Base-by-base conservation (phyloP, 164 flowering plant genomes). In the Piper longum region DNA sequence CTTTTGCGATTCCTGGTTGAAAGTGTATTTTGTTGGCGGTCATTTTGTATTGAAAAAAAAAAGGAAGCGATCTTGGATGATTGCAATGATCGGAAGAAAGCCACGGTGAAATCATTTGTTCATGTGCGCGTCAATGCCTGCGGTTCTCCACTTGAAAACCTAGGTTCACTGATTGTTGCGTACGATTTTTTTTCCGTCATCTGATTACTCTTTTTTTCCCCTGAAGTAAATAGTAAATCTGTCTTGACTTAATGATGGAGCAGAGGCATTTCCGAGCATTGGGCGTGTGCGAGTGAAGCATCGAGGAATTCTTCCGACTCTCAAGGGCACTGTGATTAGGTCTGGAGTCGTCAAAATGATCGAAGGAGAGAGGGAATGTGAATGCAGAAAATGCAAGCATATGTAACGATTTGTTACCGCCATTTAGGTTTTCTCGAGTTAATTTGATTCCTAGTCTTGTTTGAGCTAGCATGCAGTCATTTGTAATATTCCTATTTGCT, bases 271-370 rank as follows among this genome's bases (percentile, higher is more conserved):
- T 70, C 97, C 97, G 16, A 84, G 93, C 66, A 93, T 93, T 74
- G 97, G 99, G 43, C 77, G 77, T 1, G 80, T 93, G 57, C 80
- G 99, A 73, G 97, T 85, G 78, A 85, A 81, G 77, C 99, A 93
- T 73, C 78, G 86, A 2, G 92, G 91, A 16, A 78, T 84, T 56
- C 95, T 93, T 68, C 84, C 90, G 41, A 87, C 92, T 41, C 82
- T 90, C 41, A 87, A 88, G 75, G 99, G 97, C 62, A 93, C 96
- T 12, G 99, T 93, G 0, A 90, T 87, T 19, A 79, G 97, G 69
- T 82, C 99, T 2, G 97, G 97, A 66, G 72, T 86, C 19, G 72
- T 89, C 43, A 88, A 93, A 79, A 88, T 89, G 91, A 78, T 85
- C 57, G 97, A 93, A 80, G 99, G 99, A 55, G 91, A 90, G 69